A percentile compares a stretch with the other conserved stretches of the same genome.
Evolutionary conservation across 2,329 filamentous ascomycete species (phyloP).

Genomic region (Botrytis squamosa): DNA sequence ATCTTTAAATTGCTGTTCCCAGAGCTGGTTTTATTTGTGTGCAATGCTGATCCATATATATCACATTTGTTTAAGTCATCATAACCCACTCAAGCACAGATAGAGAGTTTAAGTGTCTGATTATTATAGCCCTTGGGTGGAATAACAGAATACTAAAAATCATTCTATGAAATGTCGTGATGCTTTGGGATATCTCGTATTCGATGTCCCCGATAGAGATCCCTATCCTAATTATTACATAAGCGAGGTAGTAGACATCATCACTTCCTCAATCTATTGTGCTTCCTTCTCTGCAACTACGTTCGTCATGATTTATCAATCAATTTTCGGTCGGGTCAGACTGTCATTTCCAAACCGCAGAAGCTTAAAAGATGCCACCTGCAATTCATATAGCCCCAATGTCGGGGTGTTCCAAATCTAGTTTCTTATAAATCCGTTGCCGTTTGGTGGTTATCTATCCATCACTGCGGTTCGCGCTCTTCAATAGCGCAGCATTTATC

Average conservation of each 20-base stretch:
- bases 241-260: constrained; percentile 8
- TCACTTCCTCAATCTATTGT: neutral
- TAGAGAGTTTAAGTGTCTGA: neutral
- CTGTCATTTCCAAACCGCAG: constrained; percentile 31
- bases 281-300: constrained; percentile 28
- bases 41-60: neutral
- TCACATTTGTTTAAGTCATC: neutral
- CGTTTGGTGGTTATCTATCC: constrained; percentile 34
- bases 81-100: neutral
- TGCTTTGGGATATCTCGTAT: neutral
- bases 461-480: constrained; percentile 31
- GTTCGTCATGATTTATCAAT: constrained; percentile 35
- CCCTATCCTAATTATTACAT: constrained; percentile 3
- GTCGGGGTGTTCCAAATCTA: constrained; percentile 37
- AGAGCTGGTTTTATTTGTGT: neutral
- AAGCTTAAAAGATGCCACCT: constrained; percentile 35
- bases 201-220: neutral
- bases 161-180: neutral
- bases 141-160: neutral
- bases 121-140: too few species aligned
- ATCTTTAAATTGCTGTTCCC: neutral
- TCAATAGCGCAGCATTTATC: constrained; percentile 27
- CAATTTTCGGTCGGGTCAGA: constrained; percentile 32
- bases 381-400: constrained; percentile 38
- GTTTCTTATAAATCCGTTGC: constrained; percentile 27